Evolutionary conservation across 192 early-diverging fungal genomes (phyloP).

Genomic region (Coemansia nantahalensis): DNA sequence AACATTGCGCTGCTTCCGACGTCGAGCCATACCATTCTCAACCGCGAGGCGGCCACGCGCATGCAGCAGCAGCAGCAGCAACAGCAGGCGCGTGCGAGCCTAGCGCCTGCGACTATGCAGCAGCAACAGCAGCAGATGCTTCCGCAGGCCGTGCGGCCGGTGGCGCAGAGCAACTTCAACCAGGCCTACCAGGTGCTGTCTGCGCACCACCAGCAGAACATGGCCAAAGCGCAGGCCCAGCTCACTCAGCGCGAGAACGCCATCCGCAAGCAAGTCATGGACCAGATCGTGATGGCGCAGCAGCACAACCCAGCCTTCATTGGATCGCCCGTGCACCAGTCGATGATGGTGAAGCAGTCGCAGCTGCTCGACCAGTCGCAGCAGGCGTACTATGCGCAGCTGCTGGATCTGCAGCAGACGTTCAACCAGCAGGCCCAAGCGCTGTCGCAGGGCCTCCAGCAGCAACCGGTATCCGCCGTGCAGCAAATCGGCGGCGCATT

Average conservation of each 20-base stretch:
- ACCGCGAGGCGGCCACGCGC: constrained; percentile 36
- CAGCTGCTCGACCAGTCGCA: constrained; percentile 42
- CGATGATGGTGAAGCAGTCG: constrained; percentile 40
- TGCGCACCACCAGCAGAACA: constrained; percentile 30
- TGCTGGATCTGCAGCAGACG: constrained; percentile 24
- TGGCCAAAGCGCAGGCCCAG: constrained; percentile 39
- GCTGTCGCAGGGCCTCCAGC: constrained; percentile 27
- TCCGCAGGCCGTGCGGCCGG: neutral
- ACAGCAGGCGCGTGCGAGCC: constrained; percentile 12
- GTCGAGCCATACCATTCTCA: constrained; percentile 36
- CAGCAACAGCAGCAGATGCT: constrained; percentile 9
- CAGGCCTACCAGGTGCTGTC: constrained; percentile 27
- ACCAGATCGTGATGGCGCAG: constrained; percentile 24
- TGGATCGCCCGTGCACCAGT: constrained; percentile 32
- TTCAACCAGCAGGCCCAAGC: constrained; percentile 37
- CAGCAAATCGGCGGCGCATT: constrained; percentile 1
- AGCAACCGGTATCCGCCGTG: constrained; percentile 13
- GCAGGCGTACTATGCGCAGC: constrained; percentile 26
- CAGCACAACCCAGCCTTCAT: constrained; percentile 39
- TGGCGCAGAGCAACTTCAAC: constrained; percentile 2
- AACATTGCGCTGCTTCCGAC: constrained; percentile 31
- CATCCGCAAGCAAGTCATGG: constrained; percentile 33
- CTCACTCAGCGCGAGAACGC: constrained; percentile 22
- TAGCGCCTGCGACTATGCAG: constrained; percentile 3
- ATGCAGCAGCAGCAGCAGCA: constrained; percentile 24